phyloP scores from a whole-genome alignment of 148 eudicot genomes.

The Dianthus caryophyllus region DNA sequence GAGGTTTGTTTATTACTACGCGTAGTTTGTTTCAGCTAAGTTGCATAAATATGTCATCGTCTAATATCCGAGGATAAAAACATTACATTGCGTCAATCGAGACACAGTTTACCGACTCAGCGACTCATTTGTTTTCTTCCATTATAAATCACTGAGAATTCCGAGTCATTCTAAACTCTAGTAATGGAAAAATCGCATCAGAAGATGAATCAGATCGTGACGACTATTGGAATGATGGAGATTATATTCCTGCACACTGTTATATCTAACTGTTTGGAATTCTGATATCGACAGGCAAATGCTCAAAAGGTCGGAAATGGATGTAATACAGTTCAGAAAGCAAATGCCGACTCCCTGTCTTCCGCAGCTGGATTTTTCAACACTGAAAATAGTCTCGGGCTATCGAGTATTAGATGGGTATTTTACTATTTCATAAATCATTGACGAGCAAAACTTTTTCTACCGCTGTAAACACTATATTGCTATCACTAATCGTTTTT shows the following conservation, averaged over 20 bases:
- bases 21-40: neutral
- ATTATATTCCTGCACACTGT: neutral
- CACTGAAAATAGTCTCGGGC: conserved; percentile 50
- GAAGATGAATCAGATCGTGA: neutral
- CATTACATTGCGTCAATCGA: too few relatives aligned
- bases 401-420: conserved; percentile 58
- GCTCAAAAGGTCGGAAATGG: conserved; percentile 17
- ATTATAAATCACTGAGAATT: neutral
- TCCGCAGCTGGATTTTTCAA: conserved; percentile 24
- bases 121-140: too few relatives aligned
- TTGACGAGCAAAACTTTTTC: neutral
- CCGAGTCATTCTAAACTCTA: neutral
- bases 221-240: neutral
- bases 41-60: neutral
- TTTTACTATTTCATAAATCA: neutral
- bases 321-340: conserved; percentile 32
- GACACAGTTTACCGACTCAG: too few relatives aligned
- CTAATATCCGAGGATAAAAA: neutral
- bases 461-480: neutral
- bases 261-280: neutral
- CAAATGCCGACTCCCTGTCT: conserved; percentile 35
- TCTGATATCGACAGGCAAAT: conserved; percentile 25
- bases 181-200: neutral
- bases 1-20: conserved; percentile 39
- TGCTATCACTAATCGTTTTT: neutral